Evolutionary conservation across 2,329 filamentous ascomycete genomes (phyloP).

Genomic region (Boeremia lycopersici): DNA sequence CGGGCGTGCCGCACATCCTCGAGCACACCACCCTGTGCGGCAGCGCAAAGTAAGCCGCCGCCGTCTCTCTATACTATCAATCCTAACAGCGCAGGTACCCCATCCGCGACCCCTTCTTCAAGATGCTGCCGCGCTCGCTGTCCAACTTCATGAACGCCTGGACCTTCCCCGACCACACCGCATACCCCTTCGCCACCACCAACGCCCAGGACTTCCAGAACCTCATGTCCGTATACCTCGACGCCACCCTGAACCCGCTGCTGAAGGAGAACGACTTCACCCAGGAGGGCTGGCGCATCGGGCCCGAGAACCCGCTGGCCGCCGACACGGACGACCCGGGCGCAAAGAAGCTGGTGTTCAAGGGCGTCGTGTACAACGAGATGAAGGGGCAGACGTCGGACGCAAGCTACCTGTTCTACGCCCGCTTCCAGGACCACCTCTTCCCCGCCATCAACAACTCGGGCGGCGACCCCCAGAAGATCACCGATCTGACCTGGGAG

Average conservation of each 20-base stretch:
- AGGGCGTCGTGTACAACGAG: conserved; percentile 98
- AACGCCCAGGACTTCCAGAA: conserved; percentile 96
- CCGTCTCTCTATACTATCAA: not conserved
- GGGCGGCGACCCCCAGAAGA: conserved; percentile 93
- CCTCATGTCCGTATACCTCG: conserved; percentile 93
- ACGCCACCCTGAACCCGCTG: conserved; percentile 88
- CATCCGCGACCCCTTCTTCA: conserved; percentile 99
- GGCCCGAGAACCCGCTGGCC: conserved; percentile 79
- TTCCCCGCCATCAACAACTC: conserved; percentile 96
- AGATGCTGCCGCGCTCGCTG: conserved; percentile 97
- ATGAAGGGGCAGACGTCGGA: conserved; percentile 99
- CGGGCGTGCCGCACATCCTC: conserved; percentile 93
- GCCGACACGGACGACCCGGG: conserved; percentile 52
- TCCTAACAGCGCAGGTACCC: conserved; percentile 69
- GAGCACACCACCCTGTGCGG: conserved; percentile 97
- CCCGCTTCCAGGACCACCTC: conserved; percentile 91
- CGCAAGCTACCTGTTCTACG: conserved; percentile 94
- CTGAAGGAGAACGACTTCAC: conserved; percentile 91
- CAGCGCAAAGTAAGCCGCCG: conserved; percentile 74
- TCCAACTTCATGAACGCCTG: conserved; percentile 99
- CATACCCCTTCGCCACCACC: conserved; percentile 96
- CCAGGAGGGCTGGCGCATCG: conserved; percentile 96
- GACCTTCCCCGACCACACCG: conserved; percentile 94
- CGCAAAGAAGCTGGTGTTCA: conserved; percentile 81
- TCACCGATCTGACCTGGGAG: conserved; percentile 91